Evolutionary conservation across 1,139 yeast species (phyloP), one percentile per base, ranked within the genome.

Genomic region (Yamadazyma sp.): DNA sequence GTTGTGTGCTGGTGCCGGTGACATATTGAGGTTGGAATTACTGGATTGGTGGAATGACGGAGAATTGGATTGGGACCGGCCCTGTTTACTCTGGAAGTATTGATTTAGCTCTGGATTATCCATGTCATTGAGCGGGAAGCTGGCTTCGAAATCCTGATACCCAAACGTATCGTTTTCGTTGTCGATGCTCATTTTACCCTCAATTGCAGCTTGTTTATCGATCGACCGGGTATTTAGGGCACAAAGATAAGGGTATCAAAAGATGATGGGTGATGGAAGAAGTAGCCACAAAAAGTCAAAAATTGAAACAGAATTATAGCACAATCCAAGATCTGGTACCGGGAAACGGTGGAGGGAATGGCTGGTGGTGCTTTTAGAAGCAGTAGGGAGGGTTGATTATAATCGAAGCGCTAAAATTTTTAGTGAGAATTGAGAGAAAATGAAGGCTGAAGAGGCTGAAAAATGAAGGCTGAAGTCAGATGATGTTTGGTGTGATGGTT

Each of bases 131-230:
- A 18, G 8, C 14, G 14, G 29, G 20, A 27, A 27, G 9, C 15
- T 15, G 7, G 29, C 4, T 16, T 27, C 29, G 20, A 9, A 27
- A n/a, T 38, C 38, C 21, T 35, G 38, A 20, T 29, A 34, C 35
- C 31, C 32, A 25, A 22, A 38, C 14, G 33, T 28, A 14, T 30
- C 38, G 10, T 36, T 30, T 12, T 29, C 38, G 24, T 31, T 30
- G 16, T 33, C 35, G 20, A 18, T 25, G 17, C 26, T 33, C 35
- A 33, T 33, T 26, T n/a, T n/a, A n/a, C 7, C 12, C 15, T 12
- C 21, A 18, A 18, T 18, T n/a, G n/a, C n/a, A n/a, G n/a, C n/a
- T n/a, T n/a, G n/a, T n/a, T n/a, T n/a, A n/a, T n/a, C n/a, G n/a
- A n/a, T n/a, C n/a, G n/a, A n/a, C n/a, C n/a, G n/a, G n/a, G n/a